Conservation (phyloP, 2,329 filamentous ascomycete species). For the Aspergillus niger region DNA sequence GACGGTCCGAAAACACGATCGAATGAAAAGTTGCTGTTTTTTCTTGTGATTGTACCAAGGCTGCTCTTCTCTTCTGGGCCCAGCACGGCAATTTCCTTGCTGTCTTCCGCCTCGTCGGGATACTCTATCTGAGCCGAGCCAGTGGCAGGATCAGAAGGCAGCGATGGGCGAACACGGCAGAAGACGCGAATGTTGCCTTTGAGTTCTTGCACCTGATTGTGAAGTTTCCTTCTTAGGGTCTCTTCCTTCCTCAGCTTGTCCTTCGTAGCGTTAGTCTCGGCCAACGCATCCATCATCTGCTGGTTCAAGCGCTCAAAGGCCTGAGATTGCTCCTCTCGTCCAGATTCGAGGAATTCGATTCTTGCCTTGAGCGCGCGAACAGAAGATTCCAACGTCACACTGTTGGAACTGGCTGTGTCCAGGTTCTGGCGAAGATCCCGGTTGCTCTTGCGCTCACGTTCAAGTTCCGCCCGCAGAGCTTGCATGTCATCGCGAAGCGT, state of each 20-base stretch:
- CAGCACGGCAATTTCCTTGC: slow-evolving; percentile 80
- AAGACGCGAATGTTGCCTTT: slow-evolving; percentile 99
- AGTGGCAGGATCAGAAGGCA: slow-evolving; percentile 59
- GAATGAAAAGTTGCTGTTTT: slow-evolving; percentile 84
- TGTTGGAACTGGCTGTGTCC: slow-evolving; percentile 61
- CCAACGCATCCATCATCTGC: slow-evolving; percentile 74
- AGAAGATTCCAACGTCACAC: slow-evolving; percentile 70
- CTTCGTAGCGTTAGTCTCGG: slow-evolving; percentile 67
- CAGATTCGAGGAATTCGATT: slow-evolving; percentile 86
- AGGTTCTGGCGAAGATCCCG: slow-evolving; percentile 61
- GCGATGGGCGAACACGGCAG: slow-evolving; percentile 83
- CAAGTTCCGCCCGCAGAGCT: slow-evolving; percentile 51
- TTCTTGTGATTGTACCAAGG: slow-evolving; percentile 72
- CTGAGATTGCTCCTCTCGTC: slow-evolving; percentile 84
- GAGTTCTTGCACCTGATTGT: slow-evolving; percentile 96
- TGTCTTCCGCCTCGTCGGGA: slow-evolving; percentile 77
- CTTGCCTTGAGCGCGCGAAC: slow-evolving; percentile 76
- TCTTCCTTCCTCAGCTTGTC: slow-evolving; percentile 90
- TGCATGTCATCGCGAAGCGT: slow-evolving; percentile 45
- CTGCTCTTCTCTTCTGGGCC: slow-evolving; percentile 83
- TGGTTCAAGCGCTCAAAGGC: slow-evolving; percentile 80
- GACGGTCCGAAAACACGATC: slow-evolving; percentile 85
- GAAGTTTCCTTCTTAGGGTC: slow-evolving; percentile 82
- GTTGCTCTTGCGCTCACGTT: slow-evolving; percentile 65
- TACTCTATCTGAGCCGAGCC: slow-evolving; percentile 74